phyloP scores from a whole-genome alignment of 2,329 filamentous ascomycete species.

The Aspergillus quadricinctus region DNA sequence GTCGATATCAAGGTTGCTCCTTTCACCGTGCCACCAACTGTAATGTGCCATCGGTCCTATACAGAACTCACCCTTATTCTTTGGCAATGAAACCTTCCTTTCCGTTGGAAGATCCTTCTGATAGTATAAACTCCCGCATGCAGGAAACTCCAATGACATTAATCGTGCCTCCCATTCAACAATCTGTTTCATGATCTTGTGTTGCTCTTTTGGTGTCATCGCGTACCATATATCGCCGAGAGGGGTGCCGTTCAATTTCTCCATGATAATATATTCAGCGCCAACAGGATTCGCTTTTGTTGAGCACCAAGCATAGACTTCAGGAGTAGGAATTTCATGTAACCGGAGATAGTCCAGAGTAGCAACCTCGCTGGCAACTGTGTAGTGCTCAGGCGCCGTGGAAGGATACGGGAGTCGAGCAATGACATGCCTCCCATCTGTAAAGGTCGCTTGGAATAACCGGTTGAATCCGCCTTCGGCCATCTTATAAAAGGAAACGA shows the following conservation, averaged over 20 bases:
- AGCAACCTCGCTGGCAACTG: slow-evolving; percentile 7
- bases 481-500: slow-evolving; percentile 25
- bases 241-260: slow-evolving; percentile 5
- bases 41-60: slow-evolving; percentile 14
- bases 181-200: slow-evolving; percentile 6
- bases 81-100: background rate
- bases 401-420: slow-evolving; percentile 31
- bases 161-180: slow-evolving; percentile 5
- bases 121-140: slow-evolving; percentile 10
- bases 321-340: slow-evolving; percentile 6
- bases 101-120: slow-evolving; percentile 1
- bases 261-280: slow-evolving; percentile 9
- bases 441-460: slow-evolving; percentile 26
- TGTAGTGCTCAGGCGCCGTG: slow-evolving; percentile 10
- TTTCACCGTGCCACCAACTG: slow-evolving; percentile 14
- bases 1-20: slow-evolving; percentile 6
- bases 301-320: slow-evolving; percentile 8
- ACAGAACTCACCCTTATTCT: slow-evolving; percentile 7
- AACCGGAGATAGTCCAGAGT: slow-evolving; percentile 10
- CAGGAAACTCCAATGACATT: slow-evolving; percentile 8
- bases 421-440: slow-evolving; percentile 24
- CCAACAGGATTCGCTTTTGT: slow-evolving; percentile 2
- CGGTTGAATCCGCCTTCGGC: slow-evolving; percentile 36
- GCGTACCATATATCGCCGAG: slow-evolving; percentile 6
- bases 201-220: slow-evolving; percentile 3